Evolutionary conservation across 2,329 filamentous ascomycete genomes (phyloP), one percentile per base, ranked within the genome.

Genomic region (Paecilomyces variotii): DNA sequence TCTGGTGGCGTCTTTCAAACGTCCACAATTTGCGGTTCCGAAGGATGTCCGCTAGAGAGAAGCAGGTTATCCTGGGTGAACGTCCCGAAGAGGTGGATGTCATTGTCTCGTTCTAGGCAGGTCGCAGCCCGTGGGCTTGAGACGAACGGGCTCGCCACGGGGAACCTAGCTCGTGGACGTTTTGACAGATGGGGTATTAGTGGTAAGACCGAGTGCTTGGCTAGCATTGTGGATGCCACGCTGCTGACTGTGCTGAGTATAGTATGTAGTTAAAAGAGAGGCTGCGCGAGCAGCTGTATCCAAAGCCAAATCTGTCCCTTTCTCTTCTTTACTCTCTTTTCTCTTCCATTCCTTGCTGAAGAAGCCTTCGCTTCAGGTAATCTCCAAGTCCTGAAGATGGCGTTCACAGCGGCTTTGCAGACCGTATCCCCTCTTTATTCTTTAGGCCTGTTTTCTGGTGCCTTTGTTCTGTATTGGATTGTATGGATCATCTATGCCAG

Each of bases 401-500:
- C 50, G 50, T 52, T 52, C 27, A 9, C 50, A n/a, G 50, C 27
- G 50, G 50, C 50, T 26, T 14, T 28, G 5, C 50, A 26, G 10
- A 12, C 24, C 25, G 2, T 52, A 26, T 52, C 50, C 25, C 27
- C 27, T 28, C 27, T 52, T n/a, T 14, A 5, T 26, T 52, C 50
- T 12, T n/a, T 52, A 12, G 50, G 50, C 50, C 50, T 52, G 9
- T 26, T 52, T 10, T 14, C 25, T 14, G 50, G n/a, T 4, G 24
- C 50, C 27, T 52, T 52, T n/a, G 50, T 28, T 26, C 10, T 52
- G 25, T 65, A 64, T 26, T 62, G 59, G 56, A 45, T 32, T 1
- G 55, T 34, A 27, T 71, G 68, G 67, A 63, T 70, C 27, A 54
- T 68, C 12, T 70, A 70, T 55, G 53, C 62, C 5, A 63, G 64